Evolutionary conservation across 345 rosid species (phyloP), one percentile per base, ranked within the genome.

Genomic region (Salix suchowensis): DNA sequence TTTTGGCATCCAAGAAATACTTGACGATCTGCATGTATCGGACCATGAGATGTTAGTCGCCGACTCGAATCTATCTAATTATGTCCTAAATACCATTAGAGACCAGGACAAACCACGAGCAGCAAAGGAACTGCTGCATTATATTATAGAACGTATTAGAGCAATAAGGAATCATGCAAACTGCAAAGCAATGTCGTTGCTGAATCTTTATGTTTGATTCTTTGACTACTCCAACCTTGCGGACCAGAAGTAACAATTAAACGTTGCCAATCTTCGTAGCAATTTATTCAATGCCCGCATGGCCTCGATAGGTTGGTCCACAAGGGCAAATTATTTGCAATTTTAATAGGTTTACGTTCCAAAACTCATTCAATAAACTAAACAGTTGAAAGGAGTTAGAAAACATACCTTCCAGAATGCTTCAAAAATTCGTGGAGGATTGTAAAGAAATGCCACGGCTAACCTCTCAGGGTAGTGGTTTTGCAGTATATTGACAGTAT

Each of bases 391-490:
- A n/a, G 12, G 26, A 15, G 61, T 62, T 4, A 66, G 76, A 77
- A 74, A 14, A 37, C 85, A 70, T 64, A 93, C 99, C 99, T 93
- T 96, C 99, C 99, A 96, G 82, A 96, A 96, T 72, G 98, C 94
- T 78, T 93, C 99, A 73, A 96, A 96, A 77, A 96, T 86, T 61
- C 96, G 82, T 21, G 98, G 99, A 50, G 99, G 99, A 69, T 93
- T 93, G 79, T 93, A 95, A 62, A 95, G 91, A 81, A 95, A 91
- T 69, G 99, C 97, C 24, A 91, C 66, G 26, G 92, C 98, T 23
- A 96, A 86, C 81, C 98, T 90, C 92, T 93, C 98, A 3, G 99
- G 99, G 66, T 96, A 96, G 71, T 93, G 98, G 83, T 87, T 91
- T 58, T 96, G 99, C 44, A 96, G 82, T 68, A 96, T 88, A 74